A percentile compares a stretch with the other conserved stretches of the same genome.
These are phyloP conservation scores for Irpex lacteus DNA, from an alignment of 1,284 basidiomycete genomes.

Conservation along the genomic window DNA sequence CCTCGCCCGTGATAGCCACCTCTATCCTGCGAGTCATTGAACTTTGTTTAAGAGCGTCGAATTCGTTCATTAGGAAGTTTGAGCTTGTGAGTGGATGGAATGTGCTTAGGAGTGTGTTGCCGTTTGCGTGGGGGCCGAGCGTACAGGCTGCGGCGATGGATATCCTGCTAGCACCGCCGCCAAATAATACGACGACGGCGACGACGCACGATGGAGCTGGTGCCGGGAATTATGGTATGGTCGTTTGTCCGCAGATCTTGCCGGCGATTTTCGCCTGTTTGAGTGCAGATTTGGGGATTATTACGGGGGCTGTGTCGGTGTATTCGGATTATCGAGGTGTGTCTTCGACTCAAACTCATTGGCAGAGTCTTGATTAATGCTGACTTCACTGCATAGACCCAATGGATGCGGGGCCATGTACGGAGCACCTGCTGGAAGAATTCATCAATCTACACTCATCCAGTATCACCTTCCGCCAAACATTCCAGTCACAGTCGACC, in stretches of 20 bases:
- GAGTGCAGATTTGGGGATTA: conserved; percentile 38
- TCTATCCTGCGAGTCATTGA: conserved; percentile 61
- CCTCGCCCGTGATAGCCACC: conserved; percentile 55
- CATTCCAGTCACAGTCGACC: conserved; percentile 68
- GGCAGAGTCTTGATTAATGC: not conserved
- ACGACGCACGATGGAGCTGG: too few relatives aligned
- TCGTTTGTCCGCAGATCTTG: conserved; percentile 65
- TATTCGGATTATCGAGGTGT: conserved; percentile 10
- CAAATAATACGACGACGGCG: not conserved
- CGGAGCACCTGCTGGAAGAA: conserved; percentile 64
- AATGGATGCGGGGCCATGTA: conserved; percentile 35
- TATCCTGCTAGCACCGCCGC: conserved; percentile 48
- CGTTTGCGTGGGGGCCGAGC: conserved; percentile 58
- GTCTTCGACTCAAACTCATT: not conserved
- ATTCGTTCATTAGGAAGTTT: conserved; percentile 68
- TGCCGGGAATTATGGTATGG: conserved; percentile 12
- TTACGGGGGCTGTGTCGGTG: conserved; percentile 20
- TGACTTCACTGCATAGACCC: not conserved
- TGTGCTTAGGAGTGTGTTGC: conserved; percentile 61
- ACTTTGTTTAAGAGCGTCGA: conserved; percentile 49
- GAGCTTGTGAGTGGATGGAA: conserved; percentile 78
- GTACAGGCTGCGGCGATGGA: conserved; percentile 69
- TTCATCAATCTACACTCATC: conserved; percentile 63
- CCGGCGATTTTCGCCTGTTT: conserved; percentile 65
- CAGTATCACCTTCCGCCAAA: conserved; percentile 60